Base-by-base conservation (phyloP, 116 monocot genomes). In the Posidonia oceanica region DNA sequence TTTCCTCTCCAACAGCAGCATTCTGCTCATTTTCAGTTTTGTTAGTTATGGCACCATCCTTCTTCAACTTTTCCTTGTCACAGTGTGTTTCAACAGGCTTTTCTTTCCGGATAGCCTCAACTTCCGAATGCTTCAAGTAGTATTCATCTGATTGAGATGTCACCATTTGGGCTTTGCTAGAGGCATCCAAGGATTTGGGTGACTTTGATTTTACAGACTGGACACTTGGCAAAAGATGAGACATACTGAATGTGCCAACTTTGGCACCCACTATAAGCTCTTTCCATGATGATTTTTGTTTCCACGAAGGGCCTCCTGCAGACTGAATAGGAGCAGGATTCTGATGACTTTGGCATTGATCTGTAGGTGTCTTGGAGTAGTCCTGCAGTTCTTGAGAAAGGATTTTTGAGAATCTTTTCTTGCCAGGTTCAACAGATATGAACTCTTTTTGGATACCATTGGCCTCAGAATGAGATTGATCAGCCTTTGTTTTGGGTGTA, bases 211-310 rank as follows among this genome's bases (percentile, higher is more conserved):
- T 14, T 39, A 37, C 5, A 1, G 70, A 51, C 59, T 21, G 75
- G 38, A 57, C 64, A 17, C 36, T 63, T 20, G 82, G 81, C 58
- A 87, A 52, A 63, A 87, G 51, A 36, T 76, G 52, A 20, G 79
- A 81, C 21, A 91, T 71, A 66, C 78, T 87, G 74, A 96, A 96
- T 61, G 77, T 71, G 63, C 63, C 71, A 22, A 52, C 72, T n/a
- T 56, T 52, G 4, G 60, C 59, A 51, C 67, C 83, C 22, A 82
- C 89, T 42, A 91, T 73, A 37, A 96, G 83, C 20, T 87, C 80
- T 71, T 78, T 96, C 96, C 96, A 96, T 51, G 96, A 83, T 5
- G 84, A 76, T 69, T 95, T 95, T 68, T 91, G 91, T 61, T 82
- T 18, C 95, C 91, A 91, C 3, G 83, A 74, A 7, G 75, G 38